These are phyloP conservation scores for Murraya paniculata DNA, from an alignment of 345 rosid genomes.

Conservation along the genomic window DNA sequence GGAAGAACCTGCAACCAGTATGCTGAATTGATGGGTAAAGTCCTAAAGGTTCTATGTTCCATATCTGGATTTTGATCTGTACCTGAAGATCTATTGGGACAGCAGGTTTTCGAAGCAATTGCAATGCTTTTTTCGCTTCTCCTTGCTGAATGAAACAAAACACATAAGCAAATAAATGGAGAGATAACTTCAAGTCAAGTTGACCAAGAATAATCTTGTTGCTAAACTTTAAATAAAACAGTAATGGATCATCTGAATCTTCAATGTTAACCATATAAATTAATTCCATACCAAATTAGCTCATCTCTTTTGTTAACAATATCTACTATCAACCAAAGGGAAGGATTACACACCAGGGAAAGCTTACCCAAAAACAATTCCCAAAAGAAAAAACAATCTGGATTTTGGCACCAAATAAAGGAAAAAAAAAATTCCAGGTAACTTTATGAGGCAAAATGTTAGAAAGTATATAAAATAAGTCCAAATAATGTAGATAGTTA, in stretches of 20 bases:
- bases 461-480: neutral
- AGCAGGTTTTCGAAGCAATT: conserved; percentile 81
- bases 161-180: neutral
- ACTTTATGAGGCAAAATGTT: neutral
- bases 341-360: neutral
- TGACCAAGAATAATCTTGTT: neutral
- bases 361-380: neutral
- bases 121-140: conserved; percentile 92
- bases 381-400: neutral
- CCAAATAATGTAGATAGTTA: neutral
- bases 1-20: conserved; percentile 9
- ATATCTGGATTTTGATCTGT: conserved; percentile 20
- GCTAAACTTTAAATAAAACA: neutral
- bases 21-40: conserved; percentile 1
- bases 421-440: neutral
- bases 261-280: neutral
- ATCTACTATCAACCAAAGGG: neutral
- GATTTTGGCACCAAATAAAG: neutral
- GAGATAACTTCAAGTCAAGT: neutral
- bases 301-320: neutral
- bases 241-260: neutral
- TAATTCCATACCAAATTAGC: neutral
- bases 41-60: neutral
- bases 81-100: conserved; percentile 94
- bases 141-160: conserved; percentile 67